Evolutionary conservation across 192 early-diverging fungal species (phyloP).

Genomic region (Dimargaris cristalligena): DNA sequence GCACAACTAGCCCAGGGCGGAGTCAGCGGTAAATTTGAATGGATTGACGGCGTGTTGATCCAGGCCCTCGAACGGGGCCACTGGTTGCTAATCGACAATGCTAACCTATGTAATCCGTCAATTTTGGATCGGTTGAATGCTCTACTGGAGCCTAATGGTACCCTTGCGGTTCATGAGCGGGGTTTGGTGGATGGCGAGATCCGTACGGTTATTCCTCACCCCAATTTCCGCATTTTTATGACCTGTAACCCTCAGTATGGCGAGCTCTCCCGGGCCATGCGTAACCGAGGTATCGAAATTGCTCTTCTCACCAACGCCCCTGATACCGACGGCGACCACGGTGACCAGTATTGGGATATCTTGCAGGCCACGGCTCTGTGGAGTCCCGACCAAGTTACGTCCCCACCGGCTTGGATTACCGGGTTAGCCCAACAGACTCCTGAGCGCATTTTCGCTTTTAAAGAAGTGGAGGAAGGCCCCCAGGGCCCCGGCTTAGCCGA

Average conservation of each 20-base stretch:
- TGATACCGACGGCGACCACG: conserved; percentile 33
- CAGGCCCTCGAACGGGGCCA: conserved; percentile 75
- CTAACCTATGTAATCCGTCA: conserved; percentile 85
- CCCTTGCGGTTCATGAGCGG: conserved; percentile 76
- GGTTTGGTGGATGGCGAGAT: conserved; percentile 73
- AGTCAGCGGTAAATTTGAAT: conserved; percentile 79
- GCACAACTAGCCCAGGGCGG: conserved; percentile 6
- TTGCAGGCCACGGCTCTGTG: conserved; percentile 17
- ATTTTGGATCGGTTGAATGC: conserved; percentile 93
- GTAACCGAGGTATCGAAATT: conserved; percentile 95
- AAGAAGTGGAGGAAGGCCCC: too few species aligned
- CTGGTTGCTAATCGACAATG: conserved; percentile 92
- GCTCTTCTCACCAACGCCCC: conserved; percentile 27
- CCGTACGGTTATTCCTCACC: conserved; percentile 38
- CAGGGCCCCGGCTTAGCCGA: too few species aligned
- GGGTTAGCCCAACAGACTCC: not conserved
- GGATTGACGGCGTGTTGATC: conserved; percentile 90
- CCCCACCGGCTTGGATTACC: not conserved
- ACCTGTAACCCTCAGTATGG: conserved; percentile 82
- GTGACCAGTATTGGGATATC: conserved; percentile 27
- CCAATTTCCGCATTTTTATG: conserved; percentile 91
- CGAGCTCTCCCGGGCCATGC: conserved; percentile 91
- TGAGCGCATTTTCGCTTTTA: too few species aligned
- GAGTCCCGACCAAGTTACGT: not conserved
- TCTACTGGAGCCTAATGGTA: conserved; percentile 76